Evolutionary conservation across 768 basidiomycete species (phyloP).

Genomic region (Lactarius trivialis): DNA sequence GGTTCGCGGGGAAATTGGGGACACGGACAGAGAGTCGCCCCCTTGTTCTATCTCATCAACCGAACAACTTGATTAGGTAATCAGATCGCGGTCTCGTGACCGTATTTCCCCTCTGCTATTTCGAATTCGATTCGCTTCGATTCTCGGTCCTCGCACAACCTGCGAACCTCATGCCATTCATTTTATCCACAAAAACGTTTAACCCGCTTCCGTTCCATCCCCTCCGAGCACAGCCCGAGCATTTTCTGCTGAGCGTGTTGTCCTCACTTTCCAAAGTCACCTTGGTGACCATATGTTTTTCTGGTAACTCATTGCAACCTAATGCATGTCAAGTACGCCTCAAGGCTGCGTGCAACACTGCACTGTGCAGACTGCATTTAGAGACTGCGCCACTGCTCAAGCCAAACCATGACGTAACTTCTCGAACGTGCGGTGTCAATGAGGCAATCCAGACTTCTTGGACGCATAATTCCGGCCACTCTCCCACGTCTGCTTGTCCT

Average conservation of each 20-base stretch:
- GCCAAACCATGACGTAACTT: slow-evolving; percentile 8
- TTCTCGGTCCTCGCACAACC: not conserved
- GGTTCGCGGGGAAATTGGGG: not conserved
- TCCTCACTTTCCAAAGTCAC: slow-evolving; percentile 15
- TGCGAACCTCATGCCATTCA: slow-evolving; percentile 4
- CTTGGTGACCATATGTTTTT: slow-evolving; percentile 9
- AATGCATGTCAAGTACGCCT: not conserved
- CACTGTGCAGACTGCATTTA: not conserved
- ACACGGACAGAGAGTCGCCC: no score
- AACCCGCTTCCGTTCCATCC: slow-evolving; percentile 8
- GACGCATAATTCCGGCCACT: not conserved
- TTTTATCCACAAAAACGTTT: slow-evolving; percentile 6
- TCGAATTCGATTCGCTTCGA: not conserved
- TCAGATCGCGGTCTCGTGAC: slow-evolving; percentile 20
- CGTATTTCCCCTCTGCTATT: not conserved
- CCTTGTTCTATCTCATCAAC: not conserved
- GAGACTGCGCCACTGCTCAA: not conserved
- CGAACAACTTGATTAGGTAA: slow-evolving; percentile 15
- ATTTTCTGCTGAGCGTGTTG: not conserved
- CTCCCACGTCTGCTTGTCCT: not conserved
- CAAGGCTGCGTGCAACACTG: not conserved
- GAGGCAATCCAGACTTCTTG: not conserved
- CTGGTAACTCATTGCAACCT: not conserved
- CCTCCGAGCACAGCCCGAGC: slow-evolving; percentile 12
- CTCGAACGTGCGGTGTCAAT: not conserved